Evolutionary conservation across 305 asterid genomes (phyloP), one percentile per base, ranked within the genome.

Genomic region (Ilex paraguariensis): DNA sequence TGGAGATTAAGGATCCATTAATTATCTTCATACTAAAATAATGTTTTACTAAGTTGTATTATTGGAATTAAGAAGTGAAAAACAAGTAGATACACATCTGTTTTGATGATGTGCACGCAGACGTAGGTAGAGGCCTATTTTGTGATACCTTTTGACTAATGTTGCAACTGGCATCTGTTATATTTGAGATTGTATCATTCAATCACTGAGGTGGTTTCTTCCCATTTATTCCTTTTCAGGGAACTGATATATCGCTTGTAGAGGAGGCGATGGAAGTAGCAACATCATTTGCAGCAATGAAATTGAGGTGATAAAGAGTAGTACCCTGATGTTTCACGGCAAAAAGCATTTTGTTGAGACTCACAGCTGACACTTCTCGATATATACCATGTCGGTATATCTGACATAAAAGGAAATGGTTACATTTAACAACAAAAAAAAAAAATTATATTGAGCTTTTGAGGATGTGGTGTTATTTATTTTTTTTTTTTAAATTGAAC

Each of bases 201-300:
- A n/a, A 52, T 17, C n/a, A n/a, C 42, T 52, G 4, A 7, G 11
- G 28, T 21, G 28, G 28, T 21, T 14, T 52, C 31, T 52, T 3
- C 28, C 5, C 4, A 52, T 16, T 70, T 59, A 39, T 7, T 10
- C 16, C 65, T 4, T 64, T 77, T 40, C 85, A 93, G 99, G 97
- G 92, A 68, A 64, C 83, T 48, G 83, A 78, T 54, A 59, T 75
- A 60, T 68, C 89, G 12, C 78, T 69, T 14, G 74, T 93, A 39
- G 76, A 66, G 7, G 82, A 79, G 57, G 96, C 97, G 33, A 79
- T 84, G 67, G 92, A 83, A 5, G 73, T 87, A 61, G 99, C 97
- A 13, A 82, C 80, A 61, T 73, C 89, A 46, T 93, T 93, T 70
- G 99, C 99, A 2, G 79, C 89, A 5, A 62, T 90, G 86, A 87